phyloP scores from a whole-genome alignment of 2,329 filamentous ascomycete genomes.

The Fusarium tuaranense region DNA sequence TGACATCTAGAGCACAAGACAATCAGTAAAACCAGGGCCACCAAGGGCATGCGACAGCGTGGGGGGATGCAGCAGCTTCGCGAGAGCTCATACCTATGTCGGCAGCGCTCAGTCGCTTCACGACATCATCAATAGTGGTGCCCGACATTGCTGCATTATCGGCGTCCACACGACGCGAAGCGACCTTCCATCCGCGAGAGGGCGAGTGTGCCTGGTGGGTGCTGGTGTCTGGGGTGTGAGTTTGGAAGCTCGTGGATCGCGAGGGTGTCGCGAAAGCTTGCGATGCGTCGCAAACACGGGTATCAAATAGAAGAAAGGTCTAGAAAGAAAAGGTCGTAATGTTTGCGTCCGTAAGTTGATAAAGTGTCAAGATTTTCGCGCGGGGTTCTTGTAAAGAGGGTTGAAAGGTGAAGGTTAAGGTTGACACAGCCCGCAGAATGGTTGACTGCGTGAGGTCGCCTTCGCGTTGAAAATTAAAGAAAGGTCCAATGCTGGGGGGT shows the following conservation, averaged over 20 bases:
- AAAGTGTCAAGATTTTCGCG: not conserved
- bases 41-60: conserved; percentile 35
- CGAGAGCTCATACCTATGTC: conserved; percentile 61
- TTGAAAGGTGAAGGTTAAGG: conserved; percentile 1
- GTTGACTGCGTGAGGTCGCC: conserved; percentile 37
- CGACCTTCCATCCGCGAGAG: conserved; percentile 51
- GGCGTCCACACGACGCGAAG: conserved; percentile 51
- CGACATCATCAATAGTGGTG: conserved; percentile 71
- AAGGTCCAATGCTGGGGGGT: conserved; percentile 53
- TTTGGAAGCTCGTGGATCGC: conserved; percentile 34
- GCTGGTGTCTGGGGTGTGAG: conserved; percentile 31
- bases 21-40: conserved; percentile 11
- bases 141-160: conserved; percentile 70
- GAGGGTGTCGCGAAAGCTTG: conserved; percentile 38
- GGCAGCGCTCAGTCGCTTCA: conserved; percentile 67
- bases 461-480: conserved; percentile 56
- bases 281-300: conserved; percentile 11
- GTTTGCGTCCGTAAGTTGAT: not conserved
- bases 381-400: not conserved
- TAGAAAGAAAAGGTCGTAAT: not conserved
- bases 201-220: conserved; percentile 30
- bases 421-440: conserved; percentile 17
- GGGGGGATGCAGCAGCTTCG: conserved; percentile 15
- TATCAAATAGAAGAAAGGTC: not conserved
- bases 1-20: conserved; percentile 71